Evolutionary conservation across 139 green algal species (phyloP).

Genomic region (Choricystis sp.): DNA sequence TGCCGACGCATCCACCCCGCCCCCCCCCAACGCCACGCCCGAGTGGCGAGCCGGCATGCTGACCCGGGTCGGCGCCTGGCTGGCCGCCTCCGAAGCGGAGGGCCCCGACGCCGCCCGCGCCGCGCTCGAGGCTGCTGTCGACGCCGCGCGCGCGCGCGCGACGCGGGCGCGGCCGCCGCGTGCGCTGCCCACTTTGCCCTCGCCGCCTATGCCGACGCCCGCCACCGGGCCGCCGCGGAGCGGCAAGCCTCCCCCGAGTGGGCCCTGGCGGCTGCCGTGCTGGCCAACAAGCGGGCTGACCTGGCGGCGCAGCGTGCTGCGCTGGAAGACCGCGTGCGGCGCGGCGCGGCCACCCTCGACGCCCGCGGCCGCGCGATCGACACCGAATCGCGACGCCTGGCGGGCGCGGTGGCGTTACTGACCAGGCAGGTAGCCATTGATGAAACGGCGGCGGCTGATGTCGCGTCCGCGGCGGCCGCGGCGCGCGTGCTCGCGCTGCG

Average conservation of each 20-base stretch:
- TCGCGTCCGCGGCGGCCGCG: not conserved
- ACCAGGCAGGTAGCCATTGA: not conserved
- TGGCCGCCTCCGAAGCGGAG: slow-evolving; percentile 22
- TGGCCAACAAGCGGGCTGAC: slow-evolving; percentile 25
- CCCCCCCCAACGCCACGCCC: too few species aligned
- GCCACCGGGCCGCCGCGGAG: slow-evolving; percentile 30
- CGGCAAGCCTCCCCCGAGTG: slow-evolving; percentile 44
- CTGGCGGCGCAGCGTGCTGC: too few species aligned
- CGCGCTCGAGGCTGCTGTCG: slow-evolving; percentile 9
- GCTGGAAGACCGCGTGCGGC: too few species aligned
- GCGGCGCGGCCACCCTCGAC: too few species aligned
- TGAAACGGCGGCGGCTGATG: too few species aligned
- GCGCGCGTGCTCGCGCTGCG: not conserved
- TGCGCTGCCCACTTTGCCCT: slow-evolving; percentile 47
- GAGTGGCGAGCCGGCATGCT: slow-evolving; percentile 5
- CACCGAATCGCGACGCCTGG: not conserved
- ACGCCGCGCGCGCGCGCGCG: slow-evolving; percentile 4
- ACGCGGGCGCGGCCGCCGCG: slow-evolving; percentile 5
- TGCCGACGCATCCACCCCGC: not conserved
- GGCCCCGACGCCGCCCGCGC: slow-evolving; percentile 19
- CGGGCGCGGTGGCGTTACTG: not conserved
- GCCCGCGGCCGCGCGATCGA: not conserved
- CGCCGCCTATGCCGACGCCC: slow-evolving; percentile 53
- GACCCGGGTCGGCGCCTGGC: slow-evolving; percentile 52
- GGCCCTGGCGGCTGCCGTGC: slow-evolving; percentile 26